Percentiles rank a stretch among this genome's conserved stretches.
These are phyloP conservation scores for Aspergillus felis DNA, from an alignment of 2,329 filamentous ascomycete genomes.

Conservation along the genomic window DNA sequence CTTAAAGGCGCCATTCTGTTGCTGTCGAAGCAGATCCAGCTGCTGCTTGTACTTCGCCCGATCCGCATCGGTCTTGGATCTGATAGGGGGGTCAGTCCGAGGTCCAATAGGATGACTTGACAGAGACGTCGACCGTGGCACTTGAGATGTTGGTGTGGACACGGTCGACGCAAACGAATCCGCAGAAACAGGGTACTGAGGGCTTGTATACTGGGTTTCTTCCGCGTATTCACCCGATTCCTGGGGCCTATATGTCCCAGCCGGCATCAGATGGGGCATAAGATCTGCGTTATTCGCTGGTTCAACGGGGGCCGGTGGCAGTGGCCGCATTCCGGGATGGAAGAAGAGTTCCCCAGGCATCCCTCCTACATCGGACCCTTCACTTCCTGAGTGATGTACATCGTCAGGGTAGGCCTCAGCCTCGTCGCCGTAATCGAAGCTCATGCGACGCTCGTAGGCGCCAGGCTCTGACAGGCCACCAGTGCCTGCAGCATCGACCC, in stretches of 20 bases:
- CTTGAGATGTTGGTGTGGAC: constrained; percentile 42
- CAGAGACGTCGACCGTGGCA: constrained; percentile 75
- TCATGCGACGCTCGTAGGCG: constrained; percentile 62
- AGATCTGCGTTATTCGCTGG: constrained; percentile 44
- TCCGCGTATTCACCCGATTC: constrained; percentile 40
- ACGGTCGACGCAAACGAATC: constrained; percentile 50
- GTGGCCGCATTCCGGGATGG: constrained; percentile 71
- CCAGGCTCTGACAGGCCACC: constrained; percentile 78
- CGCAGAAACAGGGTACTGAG: constrained; percentile 39
- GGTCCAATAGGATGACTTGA: constrained; percentile 78
- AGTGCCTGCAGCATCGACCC: constrained; percentile 85
- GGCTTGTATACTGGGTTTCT: constrained; percentile 35
- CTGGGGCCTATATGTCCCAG: constrained; percentile 57
- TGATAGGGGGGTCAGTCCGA: constrained; percentile 72
- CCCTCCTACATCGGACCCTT: constrained; percentile 66
- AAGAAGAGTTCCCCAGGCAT: constrained; percentile 91
- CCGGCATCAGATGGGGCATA: constrained; percentile 47
- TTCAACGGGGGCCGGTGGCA: constrained; percentile 62
- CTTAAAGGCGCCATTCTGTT: constrained; percentile 39
- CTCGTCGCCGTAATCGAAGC: constrained; percentile 93
- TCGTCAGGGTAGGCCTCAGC: constrained; percentile 58
- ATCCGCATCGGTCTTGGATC: constrained; percentile 92
- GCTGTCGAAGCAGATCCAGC: constrained; percentile 50
- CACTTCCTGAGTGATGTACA: constrained; percentile 49
- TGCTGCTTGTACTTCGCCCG: constrained; percentile 52